Base-by-base conservation (phyloP, 176 grass and related monocot genomes). In the Bothriochloa decipiens region DNA sequence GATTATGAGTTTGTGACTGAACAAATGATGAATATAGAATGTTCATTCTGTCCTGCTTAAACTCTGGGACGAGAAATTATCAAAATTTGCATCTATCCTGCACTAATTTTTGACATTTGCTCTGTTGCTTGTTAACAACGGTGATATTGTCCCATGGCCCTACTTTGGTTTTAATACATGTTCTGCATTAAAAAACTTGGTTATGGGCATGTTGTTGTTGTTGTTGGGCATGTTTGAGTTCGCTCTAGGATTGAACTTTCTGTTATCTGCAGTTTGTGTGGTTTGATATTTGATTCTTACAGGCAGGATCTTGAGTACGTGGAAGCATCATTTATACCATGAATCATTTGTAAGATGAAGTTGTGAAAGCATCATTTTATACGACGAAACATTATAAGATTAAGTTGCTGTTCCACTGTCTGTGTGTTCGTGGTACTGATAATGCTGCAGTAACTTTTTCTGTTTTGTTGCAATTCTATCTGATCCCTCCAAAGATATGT, bases 241-340 rank as follows among this genome's bases (percentile, higher is more conserved):
- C 8, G 22, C 3, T 60, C 22, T 60, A 60, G 7, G 55, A 23
- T 60, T 60, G 22, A 60, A 60, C 12, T 42, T 17, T 40, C 20
- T 80, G 40, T 32, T 32, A 26, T 72, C 40, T 10, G 26, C 22
- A 20, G 29, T 20, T 9, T 69, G 11, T 36, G 47, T 0, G 5
- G 22, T 27, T 49, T 83, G 53, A 39, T 64, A 76, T 70, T 71
- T 83, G 28, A 27, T 76, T 87, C 52, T 3, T 78, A 22, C 58
- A 60, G 17, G 32, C 23, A 35, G 17, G 17, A 26, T 0, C 26
- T 78, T 27, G 7, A 35, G 10, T 6, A 81, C 16, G 8, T 76
- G 36, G 17, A 22, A 40, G 13, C 40, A 29, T 53, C 29, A 12
- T 58, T 14, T 35, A 39, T 67, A 61, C n/a, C 14, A 75, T 53